These are phyloP conservation scores for Pseudocercospora cruenta DNA, from an alignment of 2,329 filamentous ascomycete genomes.

Conservation along the genomic window DNA sequence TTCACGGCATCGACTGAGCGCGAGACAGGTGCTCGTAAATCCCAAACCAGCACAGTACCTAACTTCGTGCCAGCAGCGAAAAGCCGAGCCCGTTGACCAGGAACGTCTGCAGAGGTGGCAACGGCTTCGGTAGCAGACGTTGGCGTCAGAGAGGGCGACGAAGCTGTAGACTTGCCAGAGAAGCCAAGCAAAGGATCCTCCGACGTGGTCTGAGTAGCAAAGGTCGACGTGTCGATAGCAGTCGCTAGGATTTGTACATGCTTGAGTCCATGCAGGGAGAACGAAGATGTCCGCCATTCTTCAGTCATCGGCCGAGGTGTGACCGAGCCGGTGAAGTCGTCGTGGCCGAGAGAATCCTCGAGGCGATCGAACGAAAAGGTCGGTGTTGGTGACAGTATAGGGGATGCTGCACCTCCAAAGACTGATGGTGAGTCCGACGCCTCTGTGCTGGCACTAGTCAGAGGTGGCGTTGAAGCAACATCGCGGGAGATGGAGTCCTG, in stretches of 20 bases:
- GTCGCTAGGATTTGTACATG: slow-evolving; percentile 68
- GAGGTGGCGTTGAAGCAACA: slow-evolving; percentile 30
- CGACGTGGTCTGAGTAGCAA: slow-evolving; percentile 69
- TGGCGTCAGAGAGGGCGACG: slow-evolving; percentile 59
- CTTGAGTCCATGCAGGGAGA: slow-evolving; percentile 64
- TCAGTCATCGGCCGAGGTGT: slow-evolving; percentile 47
- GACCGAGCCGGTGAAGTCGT: slow-evolving; percentile 32
- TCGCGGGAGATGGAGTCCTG: slow-evolving; percentile 27
- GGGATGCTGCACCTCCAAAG: slow-evolving; percentile 53
- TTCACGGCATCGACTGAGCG: slow-evolving; percentile 59
- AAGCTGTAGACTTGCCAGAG: slow-evolving; percentile 57
- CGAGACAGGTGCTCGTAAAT: slow-evolving; percentile 70
- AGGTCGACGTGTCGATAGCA: slow-evolving; percentile 73
- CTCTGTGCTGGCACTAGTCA: slow-evolving; percentile 31
- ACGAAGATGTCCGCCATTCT: slow-evolving; percentile 68
- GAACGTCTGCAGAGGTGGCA: slow-evolving; percentile 64
- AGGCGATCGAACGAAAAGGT: slow-evolving; percentile 32
- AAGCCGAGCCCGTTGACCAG: slow-evolving; percentile 80
- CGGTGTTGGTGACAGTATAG: slow-evolving; percentile 39
- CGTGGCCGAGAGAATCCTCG: slow-evolving; percentile 30
- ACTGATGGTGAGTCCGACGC: slow-evolving; percentile 48
- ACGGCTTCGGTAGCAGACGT: slow-evolving; percentile 51
- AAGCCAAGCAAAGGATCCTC: slow-evolving; percentile 76
- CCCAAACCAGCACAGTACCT: slow-evolving; percentile 81
- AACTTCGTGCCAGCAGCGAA: slow-evolving; percentile 78